Base-by-base conservation (phyloP, 352 stramenopile species). In the Phytopythium delawarense region DNA sequence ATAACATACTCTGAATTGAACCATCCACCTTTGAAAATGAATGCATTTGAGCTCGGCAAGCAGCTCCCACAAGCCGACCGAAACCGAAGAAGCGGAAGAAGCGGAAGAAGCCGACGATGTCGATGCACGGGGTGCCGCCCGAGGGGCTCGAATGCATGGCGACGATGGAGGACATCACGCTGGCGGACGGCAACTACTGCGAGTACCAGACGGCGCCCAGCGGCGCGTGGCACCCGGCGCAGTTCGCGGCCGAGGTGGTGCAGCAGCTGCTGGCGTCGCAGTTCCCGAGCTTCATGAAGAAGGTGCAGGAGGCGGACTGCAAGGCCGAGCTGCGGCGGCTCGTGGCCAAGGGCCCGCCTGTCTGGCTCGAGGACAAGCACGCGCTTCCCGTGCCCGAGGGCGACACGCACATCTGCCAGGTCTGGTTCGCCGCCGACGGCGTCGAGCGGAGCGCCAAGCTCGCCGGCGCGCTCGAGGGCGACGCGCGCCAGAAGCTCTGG, bases 131-230 rank as follows among this genome's bases (percentile, higher is more conserved):
- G 39, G 88, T 83, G 62, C 93, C 93, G 12, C 61, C 66, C 5
- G 85, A 91, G 21, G 90, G 88, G 40, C 88, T 98, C 75, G 88
- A 94, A 68, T 98, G 94, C 72, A 76, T 98, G 42, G 90, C 86
- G 52, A 97, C 91, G 15, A 98, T 98, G 91, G 94, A 98, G 64
- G 93, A 98, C 74, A 98, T 98, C 70, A 98, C 92, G 15, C 75
- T 91, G 59, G 89, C 94, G 44, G 79, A 89, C 3, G 74, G 79
- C 16, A 94, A 93, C 74, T 96, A 94, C 74, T 91, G 82, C 59
- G 94, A 98, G 76, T 98, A 96, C 80, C 91, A 98, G 79, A 96
- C 86, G 18, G 76, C 76, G 61, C 92, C 92, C 5, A 97, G 89
- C 54, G 80, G 91, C 63, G 71, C 71, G 64, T 98, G 94, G 94